phyloP scores from a whole-genome alignment of 2,329 filamentous ascomycete genomes.

The Fusarium sp. region DNA sequence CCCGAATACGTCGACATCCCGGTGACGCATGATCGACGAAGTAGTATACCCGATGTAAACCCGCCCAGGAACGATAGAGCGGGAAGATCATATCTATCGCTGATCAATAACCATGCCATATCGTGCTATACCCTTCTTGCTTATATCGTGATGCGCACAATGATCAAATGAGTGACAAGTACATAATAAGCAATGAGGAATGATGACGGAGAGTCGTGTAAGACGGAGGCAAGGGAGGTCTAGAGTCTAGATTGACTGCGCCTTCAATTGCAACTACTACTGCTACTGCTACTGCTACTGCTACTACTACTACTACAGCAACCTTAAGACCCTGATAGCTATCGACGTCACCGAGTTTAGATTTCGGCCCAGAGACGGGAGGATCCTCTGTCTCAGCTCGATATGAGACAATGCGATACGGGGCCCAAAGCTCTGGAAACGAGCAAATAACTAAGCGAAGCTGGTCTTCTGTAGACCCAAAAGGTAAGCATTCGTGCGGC shows the following conservation, averaged over 20 bases:
- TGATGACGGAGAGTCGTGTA: slow-evolving; percentile 21
- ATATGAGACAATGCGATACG: slow-evolving; percentile 27
- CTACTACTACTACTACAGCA: slow-evolving; percentile 24
- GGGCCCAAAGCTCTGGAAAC: slow-evolving; percentile 30
- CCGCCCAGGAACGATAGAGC: slow-evolving; percentile 9
- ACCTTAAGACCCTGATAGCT: slow-evolving; percentile 21
- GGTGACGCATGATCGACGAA: slow-evolving; percentile 21
- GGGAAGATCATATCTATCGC: slow-evolving; percentile 23
- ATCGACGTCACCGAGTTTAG: slow-evolving; percentile 35
- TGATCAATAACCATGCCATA: slow-evolving; percentile 14
- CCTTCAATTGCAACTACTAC: slow-evolving; percentile 28
- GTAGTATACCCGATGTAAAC: slow-evolving; percentile 25
- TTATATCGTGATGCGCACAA: not conserved
- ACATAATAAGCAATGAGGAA: not conserved
- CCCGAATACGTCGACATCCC: slow-evolving; percentile 19
- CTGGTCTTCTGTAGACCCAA: slow-evolving; percentile 8
- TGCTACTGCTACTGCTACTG: slow-evolving; percentile 26
- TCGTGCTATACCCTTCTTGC: not conserved
- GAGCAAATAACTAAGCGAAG: slow-evolving; percentile 17
- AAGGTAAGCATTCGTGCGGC: slow-evolving; percentile 35
- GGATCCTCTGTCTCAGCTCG: slow-evolving; percentile 40
- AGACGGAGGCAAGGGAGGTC: slow-evolving; percentile 20
- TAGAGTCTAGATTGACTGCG: slow-evolving; percentile 23
- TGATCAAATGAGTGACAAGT: not conserved
- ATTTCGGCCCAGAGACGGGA: slow-evolving; percentile 13